Conservation (phyloP, 2,329 filamentous ascomycete species). For the Colletotrichum tamarilloi region DNA sequence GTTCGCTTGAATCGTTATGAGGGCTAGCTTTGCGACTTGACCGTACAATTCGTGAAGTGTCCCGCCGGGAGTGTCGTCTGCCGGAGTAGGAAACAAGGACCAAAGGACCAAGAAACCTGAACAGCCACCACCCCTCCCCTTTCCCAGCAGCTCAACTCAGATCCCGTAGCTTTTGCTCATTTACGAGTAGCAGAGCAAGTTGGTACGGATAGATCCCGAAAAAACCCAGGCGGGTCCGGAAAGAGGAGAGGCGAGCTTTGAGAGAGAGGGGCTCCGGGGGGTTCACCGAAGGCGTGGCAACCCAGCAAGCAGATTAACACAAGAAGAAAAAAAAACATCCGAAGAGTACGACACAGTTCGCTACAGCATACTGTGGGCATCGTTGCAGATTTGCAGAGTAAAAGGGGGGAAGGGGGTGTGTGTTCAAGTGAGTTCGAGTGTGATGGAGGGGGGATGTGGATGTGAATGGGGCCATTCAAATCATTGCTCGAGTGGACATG, state of each 20-base stretch:
- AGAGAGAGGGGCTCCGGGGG: background rate
- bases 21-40: background rate
- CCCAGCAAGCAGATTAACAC: background rate
- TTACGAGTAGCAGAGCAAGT: background rate
- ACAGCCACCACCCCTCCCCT: background rate
- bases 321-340: conserved; percentile 1
- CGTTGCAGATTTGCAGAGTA: background rate
- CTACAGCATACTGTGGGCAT: conserved; percentile 22
- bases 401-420: background rate
- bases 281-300: background rate
- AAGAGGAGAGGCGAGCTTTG: background rate
- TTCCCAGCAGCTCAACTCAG: background rate
- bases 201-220: background rate
- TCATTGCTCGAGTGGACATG: background rate
- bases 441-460: background rate
- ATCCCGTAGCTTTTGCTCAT: background rate
- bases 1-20: background rate
- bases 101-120: background rate
- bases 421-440: background rate
- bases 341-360: conserved; percentile 17
- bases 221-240: background rate
- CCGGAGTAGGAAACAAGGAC: background rate
- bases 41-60: background rate
- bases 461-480: background rate
- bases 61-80: background rate